phyloP scores from a whole-genome alignment of 768 basidiomycete genomes.

The Termitomyces titanicus region DNA sequence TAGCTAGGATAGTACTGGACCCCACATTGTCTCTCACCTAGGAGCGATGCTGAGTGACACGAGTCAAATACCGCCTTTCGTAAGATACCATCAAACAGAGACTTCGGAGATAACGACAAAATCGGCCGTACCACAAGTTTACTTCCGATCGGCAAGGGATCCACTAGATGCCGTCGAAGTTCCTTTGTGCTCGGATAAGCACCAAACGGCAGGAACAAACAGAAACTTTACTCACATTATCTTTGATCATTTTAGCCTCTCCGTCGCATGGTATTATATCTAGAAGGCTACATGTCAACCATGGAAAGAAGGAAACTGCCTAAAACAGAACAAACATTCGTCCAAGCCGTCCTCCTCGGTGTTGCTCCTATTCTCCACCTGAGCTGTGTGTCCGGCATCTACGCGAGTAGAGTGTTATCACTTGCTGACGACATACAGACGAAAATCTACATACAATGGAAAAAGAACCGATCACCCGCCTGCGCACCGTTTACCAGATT shows the following conservation, averaged over 20 bases:
- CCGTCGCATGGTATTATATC: slow-evolving; percentile 39
- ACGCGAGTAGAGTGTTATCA: neutral
- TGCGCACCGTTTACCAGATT: slow-evolving; percentile 40
- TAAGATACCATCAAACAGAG: neutral
- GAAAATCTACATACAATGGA: slow-evolving; percentile 42
- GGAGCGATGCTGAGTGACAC: slow-evolving; percentile 38
- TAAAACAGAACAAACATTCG: slow-evolving; percentile 36
- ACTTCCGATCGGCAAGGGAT: slow-evolving; percentile 31
- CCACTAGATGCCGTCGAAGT: slow-evolving; percentile 31
- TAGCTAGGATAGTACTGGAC: neutral
- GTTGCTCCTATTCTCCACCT: slow-evolving; percentile 38
- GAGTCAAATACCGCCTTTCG: slow-evolving; percentile 31
- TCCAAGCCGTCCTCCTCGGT: slow-evolving; percentile 50
- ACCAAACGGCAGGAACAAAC: too few species aligned
- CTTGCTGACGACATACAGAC: neutral
- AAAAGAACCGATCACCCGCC: slow-evolving; percentile 50
- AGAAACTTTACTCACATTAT: slow-evolving; percentile 27
- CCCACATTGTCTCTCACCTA: slow-evolving; percentile 22
- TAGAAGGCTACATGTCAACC: slow-evolving; percentile 7
- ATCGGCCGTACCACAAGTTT: slow-evolving; percentile 30
- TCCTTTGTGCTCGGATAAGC: slow-evolving; percentile 18
- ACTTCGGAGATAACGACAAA: neutral
- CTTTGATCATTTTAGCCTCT: slow-evolving; percentile 27
- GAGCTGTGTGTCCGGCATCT: slow-evolving; percentile 50
- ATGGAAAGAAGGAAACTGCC: neutral